These are phyloP conservation scores for Carex littledalei DNA, from an alignment of 176 grass and related monocot genomes.

Conservation along the genomic window DNA sequence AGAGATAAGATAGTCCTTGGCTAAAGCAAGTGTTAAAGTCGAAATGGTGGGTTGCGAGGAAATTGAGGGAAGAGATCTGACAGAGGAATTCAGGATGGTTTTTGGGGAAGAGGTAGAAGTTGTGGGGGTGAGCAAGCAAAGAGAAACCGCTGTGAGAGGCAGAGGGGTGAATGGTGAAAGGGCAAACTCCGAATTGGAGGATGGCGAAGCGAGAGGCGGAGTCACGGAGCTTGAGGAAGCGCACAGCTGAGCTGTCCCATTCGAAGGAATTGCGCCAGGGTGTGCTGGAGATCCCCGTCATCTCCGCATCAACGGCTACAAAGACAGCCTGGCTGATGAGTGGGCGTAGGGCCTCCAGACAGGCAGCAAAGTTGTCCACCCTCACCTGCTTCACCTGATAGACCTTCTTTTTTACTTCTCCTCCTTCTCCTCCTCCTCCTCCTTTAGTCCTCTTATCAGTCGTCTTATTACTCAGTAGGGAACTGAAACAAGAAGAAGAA, in stretches of 20 bases:
- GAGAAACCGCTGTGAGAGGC: background rate
- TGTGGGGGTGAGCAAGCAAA: constrained; percentile 53
- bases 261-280: constrained; percentile 84
- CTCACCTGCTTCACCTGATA: constrained; percentile 63
- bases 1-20: constrained; percentile 99
- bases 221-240: constrained; percentile 74
- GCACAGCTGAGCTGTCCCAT: constrained; percentile 74
- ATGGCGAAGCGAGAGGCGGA: constrained; percentile 63
- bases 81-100: constrained; percentile 53
- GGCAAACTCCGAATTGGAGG: constrained; percentile 85
- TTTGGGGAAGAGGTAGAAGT: constrained; percentile 60
- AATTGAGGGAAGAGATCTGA: constrained; percentile 80
- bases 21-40: constrained; percentile 85
- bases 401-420: background rate
- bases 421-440: background rate
- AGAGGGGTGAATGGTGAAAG: constrained; percentile 42
- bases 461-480: no score
- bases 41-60: constrained; percentile 78
- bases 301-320: constrained; percentile 81
- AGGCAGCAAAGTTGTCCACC: constrained; percentile 43
- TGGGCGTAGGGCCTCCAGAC: constrained; percentile 46
- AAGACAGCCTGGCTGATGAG: constrained; percentile 64
- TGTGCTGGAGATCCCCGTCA: constrained; percentile 71
- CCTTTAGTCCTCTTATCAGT: background rate
- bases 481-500: background rate